Percentiles rank a stretch among this genome's conserved stretches.
Conservation (phyloP, 2,329 filamentous ascomycete genomes). For the Arthroderma uncinatum region DNA sequence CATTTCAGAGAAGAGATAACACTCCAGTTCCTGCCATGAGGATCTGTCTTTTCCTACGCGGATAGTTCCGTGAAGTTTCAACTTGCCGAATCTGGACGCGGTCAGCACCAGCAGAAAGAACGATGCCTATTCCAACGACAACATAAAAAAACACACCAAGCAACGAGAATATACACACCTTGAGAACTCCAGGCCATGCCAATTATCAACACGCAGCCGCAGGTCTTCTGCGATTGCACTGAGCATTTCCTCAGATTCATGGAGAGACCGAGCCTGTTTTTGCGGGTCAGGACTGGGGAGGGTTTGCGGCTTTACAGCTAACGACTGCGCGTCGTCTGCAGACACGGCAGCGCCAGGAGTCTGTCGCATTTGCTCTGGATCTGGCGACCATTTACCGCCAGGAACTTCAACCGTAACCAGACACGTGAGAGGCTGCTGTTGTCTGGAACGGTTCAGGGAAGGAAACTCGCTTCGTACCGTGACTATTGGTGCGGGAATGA, state of each 20-base stretch:
- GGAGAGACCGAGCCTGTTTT: constrained; percentile 44
- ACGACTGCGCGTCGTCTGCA: constrained; percentile 42
- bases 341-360: constrained; percentile 41
- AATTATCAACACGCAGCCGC: constrained; percentile 84
- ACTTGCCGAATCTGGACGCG: constrained; percentile 64
- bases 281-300: constrained; percentile 1
- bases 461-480: constrained; percentile 95
- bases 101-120: constrained; percentile 1
- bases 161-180: constrained; percentile 38
- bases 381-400: constrained; percentile 79
- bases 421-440: constrained; percentile 91
- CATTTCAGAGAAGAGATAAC: constrained; percentile 96
- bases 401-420: constrained; percentile 88
- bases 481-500: constrained; percentile 82
- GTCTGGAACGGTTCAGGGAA: constrained; percentile 78
- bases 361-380: constrained; percentile 62
- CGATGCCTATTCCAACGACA: background rate
- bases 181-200: constrained; percentile 90
- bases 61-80: constrained; percentile 78
- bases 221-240: constrained; percentile 80
- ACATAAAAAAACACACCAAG: constrained; percentile 1
- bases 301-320: constrained; percentile 32
- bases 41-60: constrained; percentile 91
- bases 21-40: constrained; percentile 96
- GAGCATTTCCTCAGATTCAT: constrained; percentile 64